Evolutionary conservation across 257 asterid species (phyloP).

Genomic region (Nyctanthes arbortristis): DNA sequence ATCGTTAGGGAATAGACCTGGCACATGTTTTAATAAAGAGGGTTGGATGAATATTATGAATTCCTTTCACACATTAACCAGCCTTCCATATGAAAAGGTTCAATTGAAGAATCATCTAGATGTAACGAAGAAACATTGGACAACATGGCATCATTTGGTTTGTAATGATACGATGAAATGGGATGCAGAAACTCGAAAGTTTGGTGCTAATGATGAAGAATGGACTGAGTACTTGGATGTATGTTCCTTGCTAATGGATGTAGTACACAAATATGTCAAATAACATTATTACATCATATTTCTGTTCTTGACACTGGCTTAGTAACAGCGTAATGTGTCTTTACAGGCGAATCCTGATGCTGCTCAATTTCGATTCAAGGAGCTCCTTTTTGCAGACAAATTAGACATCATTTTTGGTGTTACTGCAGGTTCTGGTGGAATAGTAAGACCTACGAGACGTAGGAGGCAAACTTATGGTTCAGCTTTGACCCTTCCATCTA

Average conservation of each 20-base stretch:
- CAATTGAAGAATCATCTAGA: slow-evolving; percentile 47
- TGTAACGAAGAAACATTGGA: slow-evolving; percentile 37
- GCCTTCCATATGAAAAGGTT: slow-evolving; percentile 31
- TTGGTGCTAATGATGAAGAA: slow-evolving; percentile 37
- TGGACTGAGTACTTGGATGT: slow-evolving; percentile 37
- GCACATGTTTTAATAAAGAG: slow-evolving; percentile 26
- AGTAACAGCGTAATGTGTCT: not conserved
- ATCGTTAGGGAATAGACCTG: slow-evolving; percentile 37
- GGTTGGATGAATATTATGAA: slow-evolving; percentile 39
- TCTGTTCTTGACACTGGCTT: slow-evolving; percentile 1
- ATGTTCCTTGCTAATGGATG: not conserved
- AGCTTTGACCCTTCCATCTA: slow-evolving; percentile 22
- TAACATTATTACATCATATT: not conserved
- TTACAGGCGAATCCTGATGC: slow-evolving; percentile 39
- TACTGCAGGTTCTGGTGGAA: slow-evolving; percentile 8
- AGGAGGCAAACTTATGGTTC: slow-evolving; percentile 14
- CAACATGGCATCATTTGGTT: slow-evolving; percentile 32
- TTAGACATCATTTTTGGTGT: slow-evolving; percentile 27
- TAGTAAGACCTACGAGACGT: not conserved
- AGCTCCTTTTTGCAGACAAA: slow-evolving; percentile 32
- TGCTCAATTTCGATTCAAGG: slow-evolving; percentile 31
- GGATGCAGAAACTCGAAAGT: slow-evolving; percentile 28
- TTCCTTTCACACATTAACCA: slow-evolving; percentile 31
- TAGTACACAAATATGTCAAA: not conserved
- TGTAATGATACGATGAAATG: slow-evolving; percentile 30